These are phyloP conservation scores for Staphylotrichum longicolle DNA, from an alignment of 495 filamentous ascomycete species.

Conservation along the genomic window DNA sequence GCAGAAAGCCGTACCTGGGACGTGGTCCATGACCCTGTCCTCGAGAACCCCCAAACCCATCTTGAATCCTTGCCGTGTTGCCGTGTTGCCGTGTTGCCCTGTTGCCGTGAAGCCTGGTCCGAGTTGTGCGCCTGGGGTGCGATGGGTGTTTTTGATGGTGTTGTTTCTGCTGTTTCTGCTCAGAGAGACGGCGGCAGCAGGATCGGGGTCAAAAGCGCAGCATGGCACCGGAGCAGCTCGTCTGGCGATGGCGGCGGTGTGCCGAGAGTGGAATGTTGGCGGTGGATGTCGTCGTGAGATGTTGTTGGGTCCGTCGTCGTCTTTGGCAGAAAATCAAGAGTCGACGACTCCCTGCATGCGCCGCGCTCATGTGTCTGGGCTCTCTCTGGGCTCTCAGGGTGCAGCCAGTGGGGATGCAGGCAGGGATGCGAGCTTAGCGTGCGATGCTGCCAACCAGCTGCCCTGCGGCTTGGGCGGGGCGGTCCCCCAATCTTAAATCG, in stretches of 20 bases:
- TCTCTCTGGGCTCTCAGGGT: no score
- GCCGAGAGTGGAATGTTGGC: no score
- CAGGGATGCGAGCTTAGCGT: constrained; percentile 10
- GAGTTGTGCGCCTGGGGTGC: no score
- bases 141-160: not conserved
- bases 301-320: no score
- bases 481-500: constrained; percentile 11
- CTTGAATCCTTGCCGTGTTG: constrained; percentile 18
- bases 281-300: no score
- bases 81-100: not conserved
- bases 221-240: constrained; percentile 1
- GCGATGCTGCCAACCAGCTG: constrained; percentile 1
- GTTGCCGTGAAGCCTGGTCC: no score
- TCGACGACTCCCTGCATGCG: no score
- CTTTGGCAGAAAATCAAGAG: not conserved
- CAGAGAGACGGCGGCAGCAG: not conserved
- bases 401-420: not conserved
- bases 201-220: not conserved
- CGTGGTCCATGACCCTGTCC: constrained; percentile 58
- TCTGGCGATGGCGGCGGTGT: not conserved
- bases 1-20: constrained; percentile 60
- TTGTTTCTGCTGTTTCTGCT: not conserved
- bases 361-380: no score
- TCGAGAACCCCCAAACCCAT: constrained; percentile 89
- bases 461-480: not conserved